Conservation (phyloP, 257 asterid genomes). For the Vinca minor region DNA sequence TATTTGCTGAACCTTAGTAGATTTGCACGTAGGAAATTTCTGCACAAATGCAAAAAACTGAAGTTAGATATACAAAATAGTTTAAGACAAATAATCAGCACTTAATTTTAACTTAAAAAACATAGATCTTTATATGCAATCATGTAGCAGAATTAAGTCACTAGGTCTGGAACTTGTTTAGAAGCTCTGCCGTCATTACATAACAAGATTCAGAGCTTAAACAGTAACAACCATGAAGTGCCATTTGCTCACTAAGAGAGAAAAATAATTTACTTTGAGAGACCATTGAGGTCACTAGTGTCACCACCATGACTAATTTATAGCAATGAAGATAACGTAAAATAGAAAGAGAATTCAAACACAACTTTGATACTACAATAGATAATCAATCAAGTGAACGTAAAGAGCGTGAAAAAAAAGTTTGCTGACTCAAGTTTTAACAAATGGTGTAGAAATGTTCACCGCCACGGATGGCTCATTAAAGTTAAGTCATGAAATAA, state of each 20-base stretch:
- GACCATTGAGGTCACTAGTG: background rate
- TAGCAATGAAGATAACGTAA: background rate
- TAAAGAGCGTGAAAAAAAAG: background rate
- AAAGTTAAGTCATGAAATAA: background rate
- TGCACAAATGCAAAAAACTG: background rate
- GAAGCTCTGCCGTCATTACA: too few relatives aligned
- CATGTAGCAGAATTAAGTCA: too few relatives aligned
- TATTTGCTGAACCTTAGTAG: background rate
- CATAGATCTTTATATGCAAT: too few relatives aligned
- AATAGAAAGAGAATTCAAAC: background rate
- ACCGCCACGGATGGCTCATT: background rate
- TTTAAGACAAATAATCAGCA: too few relatives aligned
- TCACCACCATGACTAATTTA: background rate
- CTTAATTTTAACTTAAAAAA: too few relatives aligned
- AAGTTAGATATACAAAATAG: too few relatives aligned
- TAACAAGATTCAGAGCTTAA: background rate
- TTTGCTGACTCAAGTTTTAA: background rate
- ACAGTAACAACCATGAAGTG: background rate
- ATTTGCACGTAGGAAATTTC: conserved; percentile 18
- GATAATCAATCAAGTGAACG: too few relatives aligned
- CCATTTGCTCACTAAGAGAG: background rate
- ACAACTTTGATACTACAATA: too few relatives aligned
- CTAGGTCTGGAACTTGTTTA: too few relatives aligned
- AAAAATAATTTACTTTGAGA: background rate
- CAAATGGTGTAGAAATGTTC: background rate